phyloP scores from a whole-genome alignment of 306 rosid genomes.

The Ziziphus jujuba region DNA sequence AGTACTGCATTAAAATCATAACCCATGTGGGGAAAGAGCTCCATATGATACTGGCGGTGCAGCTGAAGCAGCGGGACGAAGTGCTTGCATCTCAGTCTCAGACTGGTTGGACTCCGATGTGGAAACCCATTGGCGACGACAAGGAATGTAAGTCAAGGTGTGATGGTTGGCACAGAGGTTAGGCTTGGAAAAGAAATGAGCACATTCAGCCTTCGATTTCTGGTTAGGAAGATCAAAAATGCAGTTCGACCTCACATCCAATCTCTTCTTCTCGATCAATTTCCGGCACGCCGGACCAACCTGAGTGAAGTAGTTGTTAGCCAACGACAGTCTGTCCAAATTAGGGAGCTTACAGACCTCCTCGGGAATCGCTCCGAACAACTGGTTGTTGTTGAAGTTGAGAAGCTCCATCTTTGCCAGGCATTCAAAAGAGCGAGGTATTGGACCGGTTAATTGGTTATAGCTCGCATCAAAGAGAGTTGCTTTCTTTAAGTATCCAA shows the following conservation, averaged over 20 bases:
- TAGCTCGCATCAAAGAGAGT: slow-evolving; percentile 59
- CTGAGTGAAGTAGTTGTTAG: slow-evolving; percentile 51
- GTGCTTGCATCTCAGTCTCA: too few relatives aligned
- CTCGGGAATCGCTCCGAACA: slow-evolving; percentile 66
- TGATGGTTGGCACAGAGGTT: slow-evolving; percentile 29
- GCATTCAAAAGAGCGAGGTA: slow-evolving; percentile 69
- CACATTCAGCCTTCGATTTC: slow-evolving; percentile 30
- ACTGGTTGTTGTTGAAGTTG: slow-evolving; percentile 39
- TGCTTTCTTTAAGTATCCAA: slow-evolving; percentile 48
- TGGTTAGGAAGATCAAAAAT: slow-evolving; percentile 51
- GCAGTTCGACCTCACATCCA: slow-evolving; percentile 54
- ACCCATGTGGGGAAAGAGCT: background rate
- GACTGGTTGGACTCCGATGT: background rate
- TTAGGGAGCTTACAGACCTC: slow-evolving; percentile 45
- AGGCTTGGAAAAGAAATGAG: slow-evolving; percentile 16
- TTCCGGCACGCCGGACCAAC: slow-evolving; percentile 62
- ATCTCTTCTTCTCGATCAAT: slow-evolving; percentile 34
- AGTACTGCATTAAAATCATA: too few relatives aligned
- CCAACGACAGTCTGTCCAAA: slow-evolving; percentile 36
- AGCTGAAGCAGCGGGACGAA: too few relatives aligned
- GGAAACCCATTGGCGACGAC: slow-evolving; percentile 17
- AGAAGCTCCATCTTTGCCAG: slow-evolving; percentile 40
- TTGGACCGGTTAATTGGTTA: slow-evolving; percentile 56
- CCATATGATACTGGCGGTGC: slow-evolving; percentile 3
- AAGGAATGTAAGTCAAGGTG: slow-evolving; percentile 38